phyloP scores from a whole-genome alignment of 1,284 basidiomycete species.

The Marasmius sp. region DNA sequence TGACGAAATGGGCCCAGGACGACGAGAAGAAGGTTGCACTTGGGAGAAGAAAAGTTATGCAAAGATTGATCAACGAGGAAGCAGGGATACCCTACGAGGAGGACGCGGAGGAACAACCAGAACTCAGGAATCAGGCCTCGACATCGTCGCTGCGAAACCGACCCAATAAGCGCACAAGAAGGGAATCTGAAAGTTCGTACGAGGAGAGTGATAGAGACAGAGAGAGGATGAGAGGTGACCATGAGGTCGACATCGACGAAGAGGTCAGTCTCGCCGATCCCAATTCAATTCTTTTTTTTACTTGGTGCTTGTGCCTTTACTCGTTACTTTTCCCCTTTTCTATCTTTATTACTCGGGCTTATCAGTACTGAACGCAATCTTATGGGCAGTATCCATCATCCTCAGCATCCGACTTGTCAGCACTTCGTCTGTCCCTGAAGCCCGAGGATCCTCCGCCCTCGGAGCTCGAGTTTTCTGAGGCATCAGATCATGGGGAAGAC shows the following conservation, averaged over 20 bases:
- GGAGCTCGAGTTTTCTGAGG: neutral
- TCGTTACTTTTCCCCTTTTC: neutral
- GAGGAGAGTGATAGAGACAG: too few species aligned
- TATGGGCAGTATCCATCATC: conserved; percentile 4
- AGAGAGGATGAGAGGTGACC: too few species aligned
- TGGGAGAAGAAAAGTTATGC: neutral
- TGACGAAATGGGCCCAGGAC: conserved; percentile 11
- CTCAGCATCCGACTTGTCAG: neutral
- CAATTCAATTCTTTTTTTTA: too few species aligned
- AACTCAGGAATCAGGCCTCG: too few species aligned
- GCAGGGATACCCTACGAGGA: neutral
- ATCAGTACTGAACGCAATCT: neutral
- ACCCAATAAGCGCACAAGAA: neutral
- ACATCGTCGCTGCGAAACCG: too few species aligned
- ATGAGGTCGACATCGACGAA: too few species aligned
- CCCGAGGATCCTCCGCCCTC: conserved; percentile 3
- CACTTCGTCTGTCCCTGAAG: conserved; percentile 12
- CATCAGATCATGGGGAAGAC: conserved; percentile 2
- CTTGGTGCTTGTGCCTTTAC: too few species aligned
- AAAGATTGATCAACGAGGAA: neutral
- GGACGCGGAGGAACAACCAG: neutral
- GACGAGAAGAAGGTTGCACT: conserved; percentile 3
- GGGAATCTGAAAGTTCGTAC: neutral
- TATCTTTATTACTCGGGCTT: too few species aligned
- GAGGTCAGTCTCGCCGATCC: too few species aligned